Percentiles rank a stretch among this genome's conserved stretches.
phyloP scores from a whole-genome alignment of 2,329 filamentous ascomycete genomes.

The Phialophora chinensis region DNA sequence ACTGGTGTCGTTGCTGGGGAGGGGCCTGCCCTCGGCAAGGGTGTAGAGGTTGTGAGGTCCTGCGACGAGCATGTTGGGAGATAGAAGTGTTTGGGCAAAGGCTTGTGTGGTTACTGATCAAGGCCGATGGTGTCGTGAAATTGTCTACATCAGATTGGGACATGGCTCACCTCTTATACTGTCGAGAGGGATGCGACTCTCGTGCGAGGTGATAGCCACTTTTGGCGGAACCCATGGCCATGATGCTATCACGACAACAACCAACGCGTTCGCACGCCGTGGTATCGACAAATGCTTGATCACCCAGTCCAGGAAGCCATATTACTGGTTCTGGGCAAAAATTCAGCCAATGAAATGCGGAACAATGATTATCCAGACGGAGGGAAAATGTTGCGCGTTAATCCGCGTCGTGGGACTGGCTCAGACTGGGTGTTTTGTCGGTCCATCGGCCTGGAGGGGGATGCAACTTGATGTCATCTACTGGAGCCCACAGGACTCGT shows the following conservation, averaged over 20 bases:
- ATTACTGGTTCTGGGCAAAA: conserved; percentile 20
- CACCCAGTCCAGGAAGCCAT: not conserved
- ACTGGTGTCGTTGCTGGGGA: conserved; percentile 33
- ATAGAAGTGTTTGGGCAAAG: not conserved
- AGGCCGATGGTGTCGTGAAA: not conserved
- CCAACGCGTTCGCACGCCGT: not conserved
- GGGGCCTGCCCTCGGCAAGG: conserved; percentile 34
- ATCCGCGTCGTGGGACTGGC: conserved; percentile 1
- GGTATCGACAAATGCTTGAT: not conserved
- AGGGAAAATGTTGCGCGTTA: conserved; percentile 23
- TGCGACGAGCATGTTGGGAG: conserved; percentile 25
- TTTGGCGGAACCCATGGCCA: not conserved
- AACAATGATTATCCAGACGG: conserved; percentile 24
- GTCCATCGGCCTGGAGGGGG: not conserved
- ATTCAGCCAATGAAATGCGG: conserved; percentile 22
- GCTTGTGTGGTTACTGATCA: not conserved
- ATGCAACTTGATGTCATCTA: conserved; percentile 15
- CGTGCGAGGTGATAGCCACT: not conserved
- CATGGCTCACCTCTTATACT: conserved; percentile 7
- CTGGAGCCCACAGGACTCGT: not conserved
- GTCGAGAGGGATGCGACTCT: not conserved
- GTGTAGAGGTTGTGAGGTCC: conserved; percentile 38
- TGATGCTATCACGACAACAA: not conserved
- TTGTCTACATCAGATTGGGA: not conserved
- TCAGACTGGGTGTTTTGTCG: conserved; percentile 1